phyloP scores from a whole-genome alignment of 2,329 filamentous ascomycete genomes.

The Botryotinia convoluta region DNA sequence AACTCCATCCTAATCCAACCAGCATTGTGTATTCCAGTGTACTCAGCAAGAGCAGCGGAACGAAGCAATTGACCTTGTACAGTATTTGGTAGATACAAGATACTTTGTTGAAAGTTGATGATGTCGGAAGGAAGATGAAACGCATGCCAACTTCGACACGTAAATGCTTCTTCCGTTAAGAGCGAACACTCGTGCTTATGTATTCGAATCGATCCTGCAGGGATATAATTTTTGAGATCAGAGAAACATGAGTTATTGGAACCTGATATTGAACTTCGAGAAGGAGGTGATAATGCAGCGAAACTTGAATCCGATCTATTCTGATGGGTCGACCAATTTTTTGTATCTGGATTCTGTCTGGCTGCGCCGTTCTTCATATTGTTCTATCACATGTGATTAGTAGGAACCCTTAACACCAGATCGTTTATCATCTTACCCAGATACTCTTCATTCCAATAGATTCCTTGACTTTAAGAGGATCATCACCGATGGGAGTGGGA shows the following conservation, averaged over 20 bases:
- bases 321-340: background rate
- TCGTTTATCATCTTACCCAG: background rate
- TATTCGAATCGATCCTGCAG: conserved; percentile 32
- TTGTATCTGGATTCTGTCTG: background rate
- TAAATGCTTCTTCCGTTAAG: conserved; percentile 20
- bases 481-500: background rate
- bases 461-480: background rate
- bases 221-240: conserved; percentile 34
- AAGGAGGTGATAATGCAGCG: background rate
- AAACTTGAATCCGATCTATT: background rate
- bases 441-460: background rate
- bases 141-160: conserved; percentile 26
- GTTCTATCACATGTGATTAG: background rate
- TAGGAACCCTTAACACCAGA: background rate
- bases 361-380: background rate
- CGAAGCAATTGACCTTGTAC: conserved; percentile 29
- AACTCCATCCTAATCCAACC: conserved; percentile 38
- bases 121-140: conserved; percentile 27
- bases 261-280: background rate
- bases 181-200: conserved; percentile 17
- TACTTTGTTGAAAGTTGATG: conserved; percentile 14
- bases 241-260: conserved; percentile 17
- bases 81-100: conserved; percentile 20
- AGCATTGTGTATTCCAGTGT: conserved; percentile 26
- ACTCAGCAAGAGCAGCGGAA: conserved; percentile 23